A percentile compares a stretch with the other conserved stretches of the same genome.
Conservation (phyloP, 306 rosid genomes). For the Cicer yamashitae region DNA sequence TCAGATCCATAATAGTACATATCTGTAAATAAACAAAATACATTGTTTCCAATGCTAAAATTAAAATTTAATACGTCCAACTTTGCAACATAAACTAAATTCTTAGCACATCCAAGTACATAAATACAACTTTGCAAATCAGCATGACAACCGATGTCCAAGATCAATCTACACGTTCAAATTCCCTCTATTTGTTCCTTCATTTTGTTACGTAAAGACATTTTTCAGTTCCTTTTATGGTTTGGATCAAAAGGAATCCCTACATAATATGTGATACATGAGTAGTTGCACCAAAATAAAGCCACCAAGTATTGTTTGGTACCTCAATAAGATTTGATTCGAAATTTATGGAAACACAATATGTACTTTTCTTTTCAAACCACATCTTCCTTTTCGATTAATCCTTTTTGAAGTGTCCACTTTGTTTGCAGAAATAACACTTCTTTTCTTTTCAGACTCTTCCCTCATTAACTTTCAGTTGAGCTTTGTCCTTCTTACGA, state of each 20-base stretch:
- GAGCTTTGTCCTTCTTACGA: neutral
- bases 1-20: neutral
- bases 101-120: neutral
- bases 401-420: neutral
- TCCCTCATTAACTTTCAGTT: too few species aligned
- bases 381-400: neutral
- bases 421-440: neutral
- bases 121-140: neutral
- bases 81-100: neutral
- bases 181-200: neutral
- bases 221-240: neutral
- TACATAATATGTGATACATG: neutral
- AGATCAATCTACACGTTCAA: too few species aligned
- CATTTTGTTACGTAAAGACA: neutral
- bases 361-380: neutral
- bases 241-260: neutral
- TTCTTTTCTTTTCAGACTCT: too few species aligned
- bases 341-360: neutral
- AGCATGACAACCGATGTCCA: too few species aligned
- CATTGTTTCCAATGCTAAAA: too few species aligned
- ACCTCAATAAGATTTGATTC: neutral
- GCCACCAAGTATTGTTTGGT: neutral
- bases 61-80: too few species aligned
- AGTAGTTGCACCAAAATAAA: neutral
- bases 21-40: too few species aligned